Conservation (phyloP, 2,329 filamentous ascomycete species). For the Aureobasidium sp. region DNA sequence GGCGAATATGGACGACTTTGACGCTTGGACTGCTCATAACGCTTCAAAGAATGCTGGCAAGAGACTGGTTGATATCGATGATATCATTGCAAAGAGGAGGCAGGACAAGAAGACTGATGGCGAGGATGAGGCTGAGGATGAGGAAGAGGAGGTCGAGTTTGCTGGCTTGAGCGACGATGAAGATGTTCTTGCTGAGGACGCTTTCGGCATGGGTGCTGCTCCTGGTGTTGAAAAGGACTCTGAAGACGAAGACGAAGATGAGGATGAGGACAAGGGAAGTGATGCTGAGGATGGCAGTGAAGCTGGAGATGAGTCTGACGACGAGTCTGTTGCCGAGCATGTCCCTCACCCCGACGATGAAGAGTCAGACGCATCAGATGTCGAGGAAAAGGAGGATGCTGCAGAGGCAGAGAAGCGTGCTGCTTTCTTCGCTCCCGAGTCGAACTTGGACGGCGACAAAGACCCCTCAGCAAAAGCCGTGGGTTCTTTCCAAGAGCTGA, state of each 20-base stretch:
- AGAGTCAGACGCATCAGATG: slow-evolving; percentile 42
- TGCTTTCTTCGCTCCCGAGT: slow-evolving; percentile 84
- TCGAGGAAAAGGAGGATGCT: slow-evolving; percentile 67
- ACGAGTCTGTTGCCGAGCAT: slow-evolving; percentile 29
- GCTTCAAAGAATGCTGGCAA: slow-evolving; percentile 46
- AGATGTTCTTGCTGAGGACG: slow-evolving; percentile 43
- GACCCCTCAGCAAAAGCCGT: slow-evolving; percentile 35
- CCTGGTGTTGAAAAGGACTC: slow-evolving; percentile 30
- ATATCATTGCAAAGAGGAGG: slow-evolving; percentile 62
- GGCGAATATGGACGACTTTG: slow-evolving; percentile 66
- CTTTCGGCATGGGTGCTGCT: slow-evolving; percentile 41
- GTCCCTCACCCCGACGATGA: slow-evolving; percentile 65
- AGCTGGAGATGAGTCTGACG: slow-evolving; percentile 28
- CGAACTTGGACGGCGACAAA: slow-evolving; percentile 40
- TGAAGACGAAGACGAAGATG: slow-evolving; percentile 28
- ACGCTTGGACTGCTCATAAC: slow-evolving; percentile 66
- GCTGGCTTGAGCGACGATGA: slow-evolving; percentile 53
- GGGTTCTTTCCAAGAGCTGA: slow-evolving; percentile 77
- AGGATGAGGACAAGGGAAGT: slow-evolving; percentile 26
- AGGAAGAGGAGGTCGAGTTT: slow-evolving; percentile 46
- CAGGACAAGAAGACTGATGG: slow-evolving; percentile 59
- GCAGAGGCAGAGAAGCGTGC: slow-evolving; percentile 73
- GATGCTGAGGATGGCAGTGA: slow-evolving; percentile 23
- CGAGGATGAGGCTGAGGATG: slow-evolving; percentile 49
- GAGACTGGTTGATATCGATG: slow-evolving; percentile 72